Conservation (phyloP, 2,329 filamentous ascomycete species). For the Ophiocordyceps camponoti-floridani region DNA sequence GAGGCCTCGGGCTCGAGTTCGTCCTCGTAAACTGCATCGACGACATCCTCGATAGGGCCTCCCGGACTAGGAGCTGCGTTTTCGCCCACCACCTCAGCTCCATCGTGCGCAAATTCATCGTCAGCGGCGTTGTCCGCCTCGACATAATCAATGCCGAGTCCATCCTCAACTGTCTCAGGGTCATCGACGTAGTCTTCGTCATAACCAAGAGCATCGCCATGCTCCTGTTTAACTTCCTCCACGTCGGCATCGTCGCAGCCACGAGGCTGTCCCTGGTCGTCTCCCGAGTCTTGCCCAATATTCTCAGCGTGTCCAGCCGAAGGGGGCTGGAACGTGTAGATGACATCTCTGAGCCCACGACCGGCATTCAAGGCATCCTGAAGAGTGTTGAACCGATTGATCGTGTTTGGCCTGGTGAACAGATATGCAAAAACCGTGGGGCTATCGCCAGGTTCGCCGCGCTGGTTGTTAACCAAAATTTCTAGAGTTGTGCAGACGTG, state of each 20-base stretch:
- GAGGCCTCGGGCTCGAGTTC: not conserved
- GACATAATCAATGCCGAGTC: not conserved
- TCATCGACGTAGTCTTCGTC: not conserved
- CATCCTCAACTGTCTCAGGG: not conserved
- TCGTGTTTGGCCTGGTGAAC: conserved; percentile 19
- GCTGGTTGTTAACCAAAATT: conserved; percentile 23
- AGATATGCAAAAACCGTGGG: conserved; percentile 25
- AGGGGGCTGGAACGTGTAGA: conserved; percentile 17
- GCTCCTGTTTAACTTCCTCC: not conserved
- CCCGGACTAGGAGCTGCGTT: not conserved
- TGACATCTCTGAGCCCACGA: conserved; percentile 22
- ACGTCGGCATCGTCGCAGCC: conserved; percentile 1
- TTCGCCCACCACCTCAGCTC: not conserved
- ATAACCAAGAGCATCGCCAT: not conserved
- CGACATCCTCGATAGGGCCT: not conserved
- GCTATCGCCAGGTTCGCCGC: too few species aligned
- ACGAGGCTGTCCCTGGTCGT: not conserved
- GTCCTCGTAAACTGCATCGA: not conserved
- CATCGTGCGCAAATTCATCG: too few species aligned
- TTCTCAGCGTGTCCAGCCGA: conserved; percentile 1
- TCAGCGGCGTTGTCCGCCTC: too few species aligned
- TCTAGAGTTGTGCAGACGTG: conserved; percentile 25
- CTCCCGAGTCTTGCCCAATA: not conserved
- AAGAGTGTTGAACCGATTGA: conserved; percentile 12
- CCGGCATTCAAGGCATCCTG: conserved; percentile 21